Evolutionary conservation across 108 stramenopile genomes (phyloP).

Genomic region (Discostella pseudostelligera): DNA sequence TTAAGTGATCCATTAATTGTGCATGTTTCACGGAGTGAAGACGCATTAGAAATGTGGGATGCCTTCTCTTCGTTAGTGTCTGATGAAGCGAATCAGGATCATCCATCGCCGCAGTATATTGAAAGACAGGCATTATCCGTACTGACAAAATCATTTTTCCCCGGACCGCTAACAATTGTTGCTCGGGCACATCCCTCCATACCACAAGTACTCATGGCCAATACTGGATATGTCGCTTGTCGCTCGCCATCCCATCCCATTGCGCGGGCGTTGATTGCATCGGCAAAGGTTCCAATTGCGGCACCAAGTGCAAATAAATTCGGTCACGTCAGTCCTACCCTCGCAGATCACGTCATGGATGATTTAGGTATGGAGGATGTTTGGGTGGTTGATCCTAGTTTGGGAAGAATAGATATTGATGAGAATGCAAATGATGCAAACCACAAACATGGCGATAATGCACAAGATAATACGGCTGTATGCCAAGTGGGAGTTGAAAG

Average conservation of each 20-base stretch:
- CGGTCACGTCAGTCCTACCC: slow-evolving; percentile 95
- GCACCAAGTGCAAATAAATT: slow-evolving; percentile 99
- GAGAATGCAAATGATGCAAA: neutral
- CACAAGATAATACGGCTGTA: slow-evolving; percentile 14
- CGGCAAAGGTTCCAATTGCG: slow-evolving; percentile 90
- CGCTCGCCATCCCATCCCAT: slow-evolving; percentile 91
- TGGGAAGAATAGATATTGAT: slow-evolving; percentile 8
- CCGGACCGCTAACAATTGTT: slow-evolving; percentile 93
- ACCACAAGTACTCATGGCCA: slow-evolving; percentile 85
- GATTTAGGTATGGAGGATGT: slow-evolving; percentile 88
- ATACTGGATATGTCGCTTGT: slow-evolving; percentile 95
- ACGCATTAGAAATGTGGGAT: slow-evolving; percentile 75
- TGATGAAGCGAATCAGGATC: neutral
- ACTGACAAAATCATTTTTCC: slow-evolving; percentile 81
- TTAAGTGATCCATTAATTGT: slow-evolving; percentile 95
- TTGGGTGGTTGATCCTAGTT: slow-evolving; percentile 69
- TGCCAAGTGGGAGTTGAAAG: slow-evolving; percentile 82
- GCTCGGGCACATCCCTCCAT: slow-evolving; percentile 73
- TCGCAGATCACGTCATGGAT: slow-evolving; percentile 91
- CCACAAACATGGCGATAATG: slow-evolving; percentile 2
- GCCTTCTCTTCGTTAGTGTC: slow-evolving; percentile 32
- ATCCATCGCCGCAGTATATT: slow-evolving; percentile 24
- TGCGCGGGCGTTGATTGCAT: slow-evolving; percentile 76
- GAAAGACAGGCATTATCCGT: slow-evolving; percentile 44
- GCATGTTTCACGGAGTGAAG: slow-evolving; percentile 72